Evolutionary conservation across 257 asterid species (phyloP).

Genomic region (Nicotiana sylvestris): DNA sequence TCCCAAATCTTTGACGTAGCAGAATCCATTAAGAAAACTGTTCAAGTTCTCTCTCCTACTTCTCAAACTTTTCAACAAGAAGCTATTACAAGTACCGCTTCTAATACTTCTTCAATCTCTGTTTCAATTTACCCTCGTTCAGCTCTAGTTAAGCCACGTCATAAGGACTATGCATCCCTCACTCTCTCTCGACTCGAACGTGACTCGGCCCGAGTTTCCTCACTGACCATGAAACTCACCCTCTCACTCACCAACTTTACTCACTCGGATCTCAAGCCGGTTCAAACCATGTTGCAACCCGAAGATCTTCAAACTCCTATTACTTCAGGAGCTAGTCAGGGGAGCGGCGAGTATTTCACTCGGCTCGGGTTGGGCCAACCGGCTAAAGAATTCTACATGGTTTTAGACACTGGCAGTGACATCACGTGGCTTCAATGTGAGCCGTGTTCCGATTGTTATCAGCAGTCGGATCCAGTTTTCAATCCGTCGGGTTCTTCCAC

Average conservation of each 20-base stretch:
- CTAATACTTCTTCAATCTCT: constrained; percentile 22
- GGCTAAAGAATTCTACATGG: constrained; percentile 35
- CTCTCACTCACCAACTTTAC: constrained; percentile 12
- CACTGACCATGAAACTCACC: constrained; percentile 28
- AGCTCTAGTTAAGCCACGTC: constrained; percentile 16
- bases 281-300: constrained; percentile 22
- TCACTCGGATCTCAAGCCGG: constrained; percentile 27
- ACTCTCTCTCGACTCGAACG: constrained; percentile 48
- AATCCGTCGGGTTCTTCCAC: constrained; percentile 48
- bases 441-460: constrained; percentile 66
- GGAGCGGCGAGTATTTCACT: constrained; percentile 78
- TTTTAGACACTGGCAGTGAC: constrained; percentile 69
- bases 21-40: constrained; percentile 13
- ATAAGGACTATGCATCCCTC: constrained; percentile 44
- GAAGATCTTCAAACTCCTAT: constrained; percentile 42
- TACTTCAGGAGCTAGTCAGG: constrained; percentile 51
- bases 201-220: constrained; percentile 47
- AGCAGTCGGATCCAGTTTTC: constrained; percentile 57
- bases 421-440: constrained; percentile 75
- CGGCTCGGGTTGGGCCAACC: constrained; percentile 74
- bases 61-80: background rate
- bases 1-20: constrained; percentile 21
- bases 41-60: constrained; percentile 13
- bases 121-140: constrained; percentile 59
- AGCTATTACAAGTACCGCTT: background rate